These are phyloP conservation scores for Niebla homalea DNA, from an alignment of 495 filamentous ascomycete genomes.

Conservation along the genomic window DNA sequence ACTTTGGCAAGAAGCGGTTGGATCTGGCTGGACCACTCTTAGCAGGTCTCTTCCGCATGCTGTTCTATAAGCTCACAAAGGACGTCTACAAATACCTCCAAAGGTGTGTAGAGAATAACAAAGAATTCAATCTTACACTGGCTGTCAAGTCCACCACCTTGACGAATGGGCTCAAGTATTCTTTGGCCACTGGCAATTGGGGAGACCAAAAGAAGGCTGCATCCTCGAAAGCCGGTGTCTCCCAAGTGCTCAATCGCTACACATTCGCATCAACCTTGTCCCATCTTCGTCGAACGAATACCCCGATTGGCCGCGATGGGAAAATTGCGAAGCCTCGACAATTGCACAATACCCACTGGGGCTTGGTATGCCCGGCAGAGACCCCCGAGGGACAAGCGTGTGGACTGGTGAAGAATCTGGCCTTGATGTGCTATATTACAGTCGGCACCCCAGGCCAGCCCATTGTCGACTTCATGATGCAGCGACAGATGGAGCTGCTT, in stretches of 20 bases:
- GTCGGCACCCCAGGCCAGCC: conserved; percentile 82
- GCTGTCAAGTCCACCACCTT: conserved; percentile 84
- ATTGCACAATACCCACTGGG: conserved; percentile 98
- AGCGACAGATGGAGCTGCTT: conserved; percentile 85
- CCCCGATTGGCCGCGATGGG: conserved; percentile 91
- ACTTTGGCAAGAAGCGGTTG: conserved; percentile 96
- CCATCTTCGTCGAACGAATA: conserved; percentile 93
- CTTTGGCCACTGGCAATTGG: conserved; percentile 98
- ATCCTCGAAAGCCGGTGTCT: conserved; percentile 87
- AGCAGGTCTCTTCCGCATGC: conserved; percentile 77
- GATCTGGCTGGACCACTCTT: conserved; percentile 91
- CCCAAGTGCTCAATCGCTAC: conserved; percentile 94
- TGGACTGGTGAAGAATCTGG: conserved; percentile 94
- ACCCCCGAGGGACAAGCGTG: conserved; percentile 98
- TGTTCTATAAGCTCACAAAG: conserved; percentile 74
- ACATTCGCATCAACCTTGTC: conserved; percentile 94
- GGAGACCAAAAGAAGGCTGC: conserved; percentile 98
- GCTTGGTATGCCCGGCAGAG: conserved; percentile 91
- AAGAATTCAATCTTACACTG: conserved; percentile 76
- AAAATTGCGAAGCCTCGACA: conserved; percentile 97
- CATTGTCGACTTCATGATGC: conserved; percentile 87
- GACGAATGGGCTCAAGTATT: conserved; percentile 90
- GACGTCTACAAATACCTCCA: conserved; percentile 85
- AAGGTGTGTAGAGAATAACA: conserved; percentile 74
- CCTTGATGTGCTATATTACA: conserved; percentile 95